Percentiles rank a stretch among this genome's conserved stretches.
phyloP scores from a whole-genome alignment of 495 filamentous ascomycete species.

The Chaetomidium leptoderma region DNA sequence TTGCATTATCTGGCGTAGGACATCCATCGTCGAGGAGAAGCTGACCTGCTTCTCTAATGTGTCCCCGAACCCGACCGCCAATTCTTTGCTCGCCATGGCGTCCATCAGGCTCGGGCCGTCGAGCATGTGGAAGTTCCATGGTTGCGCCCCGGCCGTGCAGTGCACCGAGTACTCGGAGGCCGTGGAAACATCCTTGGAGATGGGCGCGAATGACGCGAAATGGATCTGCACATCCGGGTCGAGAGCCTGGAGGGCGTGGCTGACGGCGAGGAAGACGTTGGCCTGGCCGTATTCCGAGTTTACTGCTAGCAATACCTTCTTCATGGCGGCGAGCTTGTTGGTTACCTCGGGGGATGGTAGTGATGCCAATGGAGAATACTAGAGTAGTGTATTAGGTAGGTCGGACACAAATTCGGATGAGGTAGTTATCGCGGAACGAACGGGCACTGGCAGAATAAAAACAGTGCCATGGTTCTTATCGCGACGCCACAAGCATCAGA shows the following conservation, averaged over 20 bases:
- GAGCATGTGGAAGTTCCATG: conserved; percentile 7
- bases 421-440: too few relatives aligned
- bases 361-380: too few relatives aligned
- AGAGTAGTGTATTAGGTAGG: too few relatives aligned
- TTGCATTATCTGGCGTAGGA: not conserved
- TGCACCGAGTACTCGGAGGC: conserved; percentile 8
- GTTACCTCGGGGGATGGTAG: too few relatives aligned
- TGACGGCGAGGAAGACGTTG: conserved; percentile 37
- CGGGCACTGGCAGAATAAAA: too few relatives aligned
- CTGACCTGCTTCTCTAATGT: not conserved
- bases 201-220: conserved; percentile 44
- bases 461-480: too few relatives aligned
- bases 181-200: conserved; percentile 18
- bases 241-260: conserved; percentile 40
- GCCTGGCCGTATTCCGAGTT: conserved; percentile 41
- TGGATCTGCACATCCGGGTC: conserved; percentile 40
- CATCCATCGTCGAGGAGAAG: not conserved
- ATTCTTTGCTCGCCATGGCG: not conserved
- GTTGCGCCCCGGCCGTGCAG: conserved; percentile 11
- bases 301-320: conserved; percentile 23
- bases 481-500: too few relatives aligned
- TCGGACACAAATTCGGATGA: too few relatives aligned
- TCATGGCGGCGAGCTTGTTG: too few relatives aligned
- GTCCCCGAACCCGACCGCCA: not conserved
- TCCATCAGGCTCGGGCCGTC: not conserved